These are phyloP conservation scores for Daldinia eschscholtzii DNA, from an alignment of 2,329 filamentous ascomycete genomes.

Conservation along the genomic window DNA sequence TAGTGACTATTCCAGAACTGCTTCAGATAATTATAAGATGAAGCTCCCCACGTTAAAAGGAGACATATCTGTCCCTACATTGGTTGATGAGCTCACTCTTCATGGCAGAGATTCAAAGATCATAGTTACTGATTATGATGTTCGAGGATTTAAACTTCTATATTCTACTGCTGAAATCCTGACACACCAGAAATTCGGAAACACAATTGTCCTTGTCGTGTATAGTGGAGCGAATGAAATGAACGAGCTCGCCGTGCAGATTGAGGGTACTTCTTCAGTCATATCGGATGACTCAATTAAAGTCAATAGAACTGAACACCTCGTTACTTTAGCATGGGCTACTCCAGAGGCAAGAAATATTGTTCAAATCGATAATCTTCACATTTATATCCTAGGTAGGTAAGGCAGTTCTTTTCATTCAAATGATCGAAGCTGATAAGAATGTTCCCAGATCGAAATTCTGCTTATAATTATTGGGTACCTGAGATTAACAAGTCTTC, in stretches of 20 bases:
- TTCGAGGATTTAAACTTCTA: conserved; percentile 67
- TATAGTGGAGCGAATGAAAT: conserved; percentile 73
- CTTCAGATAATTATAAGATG: conserved; percentile 71
- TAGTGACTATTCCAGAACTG: conserved; percentile 69
- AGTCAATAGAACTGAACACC: conserved; percentile 49
- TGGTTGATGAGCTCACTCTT: conserved; percentile 68
- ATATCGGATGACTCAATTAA: conserved; percentile 25
- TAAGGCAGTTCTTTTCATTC: neutral
- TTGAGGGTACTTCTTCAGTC: neutral
- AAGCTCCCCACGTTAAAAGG: conserved; percentile 70
- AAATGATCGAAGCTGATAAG: conserved; percentile 2
- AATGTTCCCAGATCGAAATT: conserved; percentile 59
- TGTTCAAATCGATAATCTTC: conserved; percentile 32
- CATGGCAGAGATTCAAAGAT: conserved; percentile 75
- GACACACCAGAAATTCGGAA: conserved; percentile 69
- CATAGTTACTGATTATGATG: conserved; percentile 73
- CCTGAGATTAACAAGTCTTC: conserved; percentile 50
- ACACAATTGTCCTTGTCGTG: conserved; percentile 61
- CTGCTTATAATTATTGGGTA: conserved; percentile 78
- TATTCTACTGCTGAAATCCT: conserved; percentile 80
- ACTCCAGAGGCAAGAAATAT: conserved; percentile 31
- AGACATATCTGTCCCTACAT: conserved; percentile 68
- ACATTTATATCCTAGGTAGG: conserved; percentile 40
- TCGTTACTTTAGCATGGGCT: conserved; percentile 36
- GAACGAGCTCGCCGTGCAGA: conserved; percentile 68